Base-by-base conservation (phyloP, 78 protist species). In the Fonticula alba region DNA sequence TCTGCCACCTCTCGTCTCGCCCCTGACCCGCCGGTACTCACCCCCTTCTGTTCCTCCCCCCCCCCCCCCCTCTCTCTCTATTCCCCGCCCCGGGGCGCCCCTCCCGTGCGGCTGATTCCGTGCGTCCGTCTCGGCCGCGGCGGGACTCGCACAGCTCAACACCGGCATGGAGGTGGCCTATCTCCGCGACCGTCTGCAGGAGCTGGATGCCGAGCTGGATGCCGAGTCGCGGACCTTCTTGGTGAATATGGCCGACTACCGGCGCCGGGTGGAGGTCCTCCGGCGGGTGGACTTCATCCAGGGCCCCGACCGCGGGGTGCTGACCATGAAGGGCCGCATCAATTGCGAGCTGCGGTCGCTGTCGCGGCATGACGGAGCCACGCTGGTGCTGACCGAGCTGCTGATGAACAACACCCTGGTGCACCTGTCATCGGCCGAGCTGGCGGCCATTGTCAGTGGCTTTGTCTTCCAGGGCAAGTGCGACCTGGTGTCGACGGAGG, bases 301-400 rank as follows among this genome's bases (percentile, higher is more conserved):
- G 11, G n/a, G 41, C n/a, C 88, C 88, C 56, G 96, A 95, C 9
- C 65, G 92, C 9, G 82, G 84, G 13, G 97, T 93, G 22, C 66
- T 85, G 27, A 95, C 85, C 58, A 80, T 92, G 37, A 75, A 60
- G 52, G 80, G 95, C n/a, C n/a, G n/a, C n/a, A n/a, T n/a, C n/a
- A n/a, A n/a, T n/a, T n/a, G n/a, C n/a, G n/a, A n/a, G n/a, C n/a
- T n/a, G n/a, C n/a, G n/a, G n/a, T n/a, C n/a, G n/a, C n/a, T n/a
- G n/a, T n/a, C n/a, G n/a, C n/a, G n/a, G n/a, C n/a, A n/a, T n/a
- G n/a, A n/a, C 19, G 82, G 76, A 43, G 91, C 87, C 51, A 93
- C 86, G 59, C 65, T 92, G 38, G 64, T 92, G 3, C 50, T 80
- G 19, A 81, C 91, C 33, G 95, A 89, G 41, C 60, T 92, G 0